phyloP scores from a whole-genome alignment of 805 yeast species.

The Zygoascus biomembranicola region DNA sequence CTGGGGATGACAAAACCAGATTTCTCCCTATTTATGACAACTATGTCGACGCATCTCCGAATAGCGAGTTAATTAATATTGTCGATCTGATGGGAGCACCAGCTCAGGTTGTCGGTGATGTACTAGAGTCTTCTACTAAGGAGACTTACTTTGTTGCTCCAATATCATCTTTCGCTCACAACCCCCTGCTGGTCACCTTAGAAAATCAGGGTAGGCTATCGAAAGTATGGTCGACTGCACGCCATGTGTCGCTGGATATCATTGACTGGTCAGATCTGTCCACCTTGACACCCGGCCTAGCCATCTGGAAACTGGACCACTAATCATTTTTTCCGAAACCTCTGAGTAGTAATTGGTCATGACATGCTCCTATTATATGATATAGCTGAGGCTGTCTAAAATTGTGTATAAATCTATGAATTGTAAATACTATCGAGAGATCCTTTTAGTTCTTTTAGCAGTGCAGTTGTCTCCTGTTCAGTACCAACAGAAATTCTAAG shows the following conservation, averaged over 20 bases:
- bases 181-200: neutral
- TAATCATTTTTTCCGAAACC: neutral
- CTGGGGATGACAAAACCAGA: conserved; percentile 10
- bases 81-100: conserved; percentile 47
- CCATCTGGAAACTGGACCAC: conserved; percentile 16
- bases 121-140: neutral
- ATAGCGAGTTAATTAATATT: conserved; percentile 8
- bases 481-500: conserved; percentile 87
- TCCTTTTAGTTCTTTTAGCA: conserved; percentile 44
- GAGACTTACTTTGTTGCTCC: conserved; percentile 34
- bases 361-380: neutral
- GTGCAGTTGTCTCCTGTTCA: conserved; percentile 52
- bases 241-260: conserved; percentile 69
- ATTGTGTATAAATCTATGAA: neutral
- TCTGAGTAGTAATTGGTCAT: neutral
- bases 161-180: conserved; percentile 17
- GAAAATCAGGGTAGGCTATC: conserved; percentile 4
- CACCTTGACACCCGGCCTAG: conserved; percentile 50
- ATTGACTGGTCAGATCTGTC: conserved; percentile 42
- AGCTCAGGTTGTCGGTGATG: conserved; percentile 17
- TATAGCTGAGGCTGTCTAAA: neutral
- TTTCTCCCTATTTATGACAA: conserved; percentile 10
- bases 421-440: neutral
- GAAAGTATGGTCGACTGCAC: conserved; percentile 20
- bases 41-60: conserved; percentile 1